Conservation (phyloP, 2,329 filamentous ascomycete genomes). For the Calonectria pauciramosa region DNA sequence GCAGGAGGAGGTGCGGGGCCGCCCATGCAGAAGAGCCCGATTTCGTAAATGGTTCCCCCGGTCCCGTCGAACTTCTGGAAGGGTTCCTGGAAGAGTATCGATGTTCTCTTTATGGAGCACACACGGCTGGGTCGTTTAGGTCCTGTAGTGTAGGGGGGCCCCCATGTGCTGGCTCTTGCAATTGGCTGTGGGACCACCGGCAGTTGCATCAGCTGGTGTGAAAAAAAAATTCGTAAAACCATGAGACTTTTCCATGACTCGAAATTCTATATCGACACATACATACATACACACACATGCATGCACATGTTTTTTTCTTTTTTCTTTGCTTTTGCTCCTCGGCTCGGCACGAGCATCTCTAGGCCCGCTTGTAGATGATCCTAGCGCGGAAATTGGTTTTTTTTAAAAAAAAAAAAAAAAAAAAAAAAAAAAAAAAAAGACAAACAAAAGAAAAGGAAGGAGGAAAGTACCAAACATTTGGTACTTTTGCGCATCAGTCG, state of each 20-base stretch:
- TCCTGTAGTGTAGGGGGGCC: not conserved
- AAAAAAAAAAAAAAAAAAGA: not conserved
- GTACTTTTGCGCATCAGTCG: not conserved
- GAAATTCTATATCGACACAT: not conserved
- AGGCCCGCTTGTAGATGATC: not conserved
- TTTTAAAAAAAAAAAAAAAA: not conserved
- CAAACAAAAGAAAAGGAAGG: not conserved
- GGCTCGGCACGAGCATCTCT: not conserved
- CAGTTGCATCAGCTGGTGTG: slow-evolving; percentile 4
- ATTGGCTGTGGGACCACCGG: not conserved
- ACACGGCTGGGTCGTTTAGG: not conserved
- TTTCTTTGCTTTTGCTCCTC: not conserved
- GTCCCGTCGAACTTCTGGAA: slow-evolving; percentile 5
- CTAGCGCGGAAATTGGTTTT: not conserved
- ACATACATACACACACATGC: not conserved
- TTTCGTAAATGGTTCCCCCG: slow-evolving; percentile 7
- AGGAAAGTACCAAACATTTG: not conserved
- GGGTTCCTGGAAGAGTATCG: not conserved
- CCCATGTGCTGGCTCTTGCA: not conserved
- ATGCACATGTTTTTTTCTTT: not conserved
- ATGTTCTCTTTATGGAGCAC: slow-evolving; percentile 1
- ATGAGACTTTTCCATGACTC: not conserved
- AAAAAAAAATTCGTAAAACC: not conserved
- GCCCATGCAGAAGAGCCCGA: not conserved
- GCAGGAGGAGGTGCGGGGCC: not conserved